Percentiles rank a stretch among this genome's conserved stretches.
phyloP scores from a whole-genome alignment of 441 rosid genomes.

The Erysimum cheiri region DNA sequence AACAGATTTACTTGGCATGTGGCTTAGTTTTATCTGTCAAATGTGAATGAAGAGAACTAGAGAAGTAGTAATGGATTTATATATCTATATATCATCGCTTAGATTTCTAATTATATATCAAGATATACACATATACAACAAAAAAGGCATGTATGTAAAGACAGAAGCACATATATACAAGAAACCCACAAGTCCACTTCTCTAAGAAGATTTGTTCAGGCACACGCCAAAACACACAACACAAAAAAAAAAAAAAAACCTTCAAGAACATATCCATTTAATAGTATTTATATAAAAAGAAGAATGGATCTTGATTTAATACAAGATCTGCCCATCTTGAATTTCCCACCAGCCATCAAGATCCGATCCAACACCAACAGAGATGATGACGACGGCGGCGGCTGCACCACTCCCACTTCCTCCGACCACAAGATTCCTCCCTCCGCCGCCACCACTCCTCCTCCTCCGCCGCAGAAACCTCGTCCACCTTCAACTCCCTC shows the following conservation, averaged over 20 bases:
- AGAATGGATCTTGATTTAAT: conserved; percentile 41
- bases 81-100: conserved; percentile 21
- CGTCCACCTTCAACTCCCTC: conserved; percentile 36
- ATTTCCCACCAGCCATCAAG: conserved; percentile 45
- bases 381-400: conserved; percentile 34
- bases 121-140: conserved; percentile 20
- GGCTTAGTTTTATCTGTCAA: conserved; percentile 17
- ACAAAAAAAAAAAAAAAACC: conserved; percentile 18
- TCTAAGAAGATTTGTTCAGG: conserved; percentile 46
- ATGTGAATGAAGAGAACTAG: conserved; percentile 26
- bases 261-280: conserved; percentile 27
- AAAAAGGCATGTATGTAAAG: conserved; percentile 35
- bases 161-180: conserved; percentile 44
- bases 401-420: conserved; percentile 47
- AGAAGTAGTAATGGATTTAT: conserved; percentile 9
- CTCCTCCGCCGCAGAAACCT: conserved; percentile 45
- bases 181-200: conserved; percentile 44
- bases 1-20: conserved; percentile 12
- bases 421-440: conserved; percentile 47
- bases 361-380: conserved; percentile 40
- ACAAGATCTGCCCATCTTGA: conserved; percentile 43
- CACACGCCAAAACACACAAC: conserved; percentile 40
- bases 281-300: conserved; percentile 9
- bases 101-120: conserved; percentile 11
- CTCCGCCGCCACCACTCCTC: conserved; percentile 45